A percentile compares a stretch with the other conserved stretches of the same genome.
Evolutionary conservation across 768 basidiomycete genomes (phyloP).

Genomic region (Boletus rufocinnamomeus): DNA sequence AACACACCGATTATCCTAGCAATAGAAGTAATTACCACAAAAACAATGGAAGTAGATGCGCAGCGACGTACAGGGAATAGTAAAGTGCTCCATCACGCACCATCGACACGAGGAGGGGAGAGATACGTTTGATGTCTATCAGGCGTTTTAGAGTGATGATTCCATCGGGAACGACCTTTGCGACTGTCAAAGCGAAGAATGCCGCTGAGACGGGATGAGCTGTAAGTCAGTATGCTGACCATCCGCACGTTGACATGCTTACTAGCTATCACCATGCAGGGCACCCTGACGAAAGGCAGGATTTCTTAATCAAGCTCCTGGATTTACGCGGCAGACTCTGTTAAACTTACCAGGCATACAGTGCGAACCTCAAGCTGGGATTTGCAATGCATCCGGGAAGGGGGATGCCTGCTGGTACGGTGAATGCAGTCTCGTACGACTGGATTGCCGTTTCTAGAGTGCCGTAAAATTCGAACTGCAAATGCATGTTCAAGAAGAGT

Average conservation of each 20-base stretch:
- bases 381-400: background rate
- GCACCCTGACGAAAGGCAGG: background rate
- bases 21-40: background rate
- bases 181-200: too few relatives aligned
- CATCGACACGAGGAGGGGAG: too few relatives aligned
- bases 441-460: background rate
- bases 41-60: background rate
- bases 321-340: background rate
- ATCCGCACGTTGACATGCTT: background rate
- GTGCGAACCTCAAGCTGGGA: background rate
- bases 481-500: background rate
- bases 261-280: slow-evolving; percentile 9
- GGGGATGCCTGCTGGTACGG: background rate
- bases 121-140: too few relatives aligned
- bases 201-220: too few relatives aligned
- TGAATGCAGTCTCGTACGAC: background rate
- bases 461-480: slow-evolving; percentile 3
- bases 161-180: background rate
- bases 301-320: background rate
- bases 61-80: too few relatives aligned
- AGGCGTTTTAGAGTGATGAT: too few relatives aligned
- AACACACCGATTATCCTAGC: slow-evolving; percentile 4
- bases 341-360: background rate
- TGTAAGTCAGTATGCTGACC: background rate
- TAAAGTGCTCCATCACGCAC: too few relatives aligned